Base-by-base conservation (phyloP, 352 stramenopile species). In the Albugo laibachii region DNA sequence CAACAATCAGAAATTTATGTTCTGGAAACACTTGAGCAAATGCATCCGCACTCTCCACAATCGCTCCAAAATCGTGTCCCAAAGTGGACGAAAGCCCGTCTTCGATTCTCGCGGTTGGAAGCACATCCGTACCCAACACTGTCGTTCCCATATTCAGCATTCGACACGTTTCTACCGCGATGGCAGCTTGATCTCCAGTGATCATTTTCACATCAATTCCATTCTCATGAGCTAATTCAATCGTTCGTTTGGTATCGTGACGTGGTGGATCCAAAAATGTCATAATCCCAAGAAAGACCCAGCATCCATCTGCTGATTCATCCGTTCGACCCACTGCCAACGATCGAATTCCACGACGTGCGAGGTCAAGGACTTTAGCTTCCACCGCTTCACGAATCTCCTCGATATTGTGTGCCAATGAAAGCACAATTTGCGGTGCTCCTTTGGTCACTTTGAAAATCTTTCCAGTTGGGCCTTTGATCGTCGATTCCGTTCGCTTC, bases 131-230 rank as follows among this genome's bases (percentile, higher is more conserved):
- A 20, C 76, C 75, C 2, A 92, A 59, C 40, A 88, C 80, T 14
- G 71, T 87, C 45, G 74, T 84, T 41, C 82, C 87, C 70, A 97
- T 92, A 45, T 74, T 83, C 24, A 98, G 64, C 58, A 82, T 66
- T 19, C 75, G 80, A 50, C 81, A 92, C 4, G 91, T 97, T 58
- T 97, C 86, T 15, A 91, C 73, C 8, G 89, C 93, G 58, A 97
- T 97, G 19, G 84, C 71, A 13, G 76, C 63, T 46, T 97, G 89
- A 59, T 98, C 94, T 40, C 94, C 94, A 0, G 94, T 98, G 53
- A 97, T 84, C 80, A 97, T 96, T 59, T 97, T 97, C 12, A 98
- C 85, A n/a, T 58, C 68, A 49, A 98, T 87, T 44, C 94, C 93
- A 40, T 86, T 78, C 48, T 86, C 56, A 46, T 95, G 69, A 19